Percentiles rank a stretch among this genome's conserved stretches.
Evolutionary conservation across 345 rosid genomes (phyloP).

Genomic region (Melastoma malabathricum): DNA sequence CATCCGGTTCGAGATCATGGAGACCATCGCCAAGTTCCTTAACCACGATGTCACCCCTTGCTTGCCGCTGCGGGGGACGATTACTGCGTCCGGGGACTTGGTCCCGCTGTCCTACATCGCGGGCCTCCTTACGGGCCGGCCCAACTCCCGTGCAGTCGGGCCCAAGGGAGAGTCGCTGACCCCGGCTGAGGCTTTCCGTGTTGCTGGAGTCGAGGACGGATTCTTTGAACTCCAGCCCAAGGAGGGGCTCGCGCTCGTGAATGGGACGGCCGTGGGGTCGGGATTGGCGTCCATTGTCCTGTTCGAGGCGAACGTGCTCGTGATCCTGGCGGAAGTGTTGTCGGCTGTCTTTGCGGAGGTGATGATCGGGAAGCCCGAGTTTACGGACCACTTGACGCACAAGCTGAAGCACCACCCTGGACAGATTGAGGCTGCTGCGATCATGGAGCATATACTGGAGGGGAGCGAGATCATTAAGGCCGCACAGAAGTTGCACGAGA

Average conservation of each 20-base stretch:
- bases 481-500: conserved; percentile 29
- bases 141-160: conserved; percentile 45
- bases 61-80: conserved; percentile 64
- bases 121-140: conserved; percentile 47
- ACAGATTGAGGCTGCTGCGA: conserved; percentile 50
- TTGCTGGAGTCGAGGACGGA: conserved; percentile 24
- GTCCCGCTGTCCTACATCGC: conserved; percentile 65
- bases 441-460: conserved; percentile 39
- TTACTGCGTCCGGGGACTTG: conserved; percentile 61
- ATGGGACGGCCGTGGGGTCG: conserved; percentile 60
- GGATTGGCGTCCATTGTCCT: conserved; percentile 51
- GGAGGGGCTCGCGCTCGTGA: conserved; percentile 61
- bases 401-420: conserved; percentile 50
- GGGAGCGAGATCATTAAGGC: conserved; percentile 33
- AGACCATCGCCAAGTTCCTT: conserved; percentile 50
- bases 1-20: conserved; percentile 56
- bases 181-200: conserved; percentile 33
- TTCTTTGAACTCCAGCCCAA: conserved; percentile 58
- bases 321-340: conserved; percentile 24
- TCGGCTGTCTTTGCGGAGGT: conserved; percentile 42
- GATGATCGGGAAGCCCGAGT: conserved; percentile 40
- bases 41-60: conserved; percentile 57
- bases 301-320: conserved; percentile 27
- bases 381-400: conserved; percentile 43
- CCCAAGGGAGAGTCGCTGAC: conserved; percentile 36